Base-by-base conservation (phyloP, 2,329 filamentous ascomycete genomes). In the Botrytis sinoallii region DNA sequence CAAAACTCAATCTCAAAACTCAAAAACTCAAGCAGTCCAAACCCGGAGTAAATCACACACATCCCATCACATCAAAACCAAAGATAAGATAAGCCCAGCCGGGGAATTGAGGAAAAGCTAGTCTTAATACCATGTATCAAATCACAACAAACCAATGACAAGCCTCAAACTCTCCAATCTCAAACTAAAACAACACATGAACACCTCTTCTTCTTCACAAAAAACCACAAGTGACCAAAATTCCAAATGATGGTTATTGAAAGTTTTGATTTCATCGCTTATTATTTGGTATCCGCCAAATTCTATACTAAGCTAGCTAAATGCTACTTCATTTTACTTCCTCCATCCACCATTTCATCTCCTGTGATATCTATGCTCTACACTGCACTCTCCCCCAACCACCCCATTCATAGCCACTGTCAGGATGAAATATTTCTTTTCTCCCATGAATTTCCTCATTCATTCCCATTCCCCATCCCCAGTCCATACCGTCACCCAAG, bases 261-360 rank as follows among this genome's bases (percentile, higher is more conserved):
- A 29, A 29, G 16, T 44, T n/a, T 63, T 64, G 2, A 64, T 64
- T 64, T 64, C 52, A 16, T 57, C 52, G 52, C 48, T 52, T n/a
- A 57, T 35, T 14, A 65, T 48, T 46, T 32, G n/a, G 44, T 16
- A n/a, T 66, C 5, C 5, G n/a, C 22, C 61, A 40, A 66, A 25
- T 48, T 66, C 64, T 66, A 52, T 57, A 32, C 64, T 66, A 52
- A 40, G 60, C 60, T 63, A 63, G 38, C 60, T 48, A 66, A 48
- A 32, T 35, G 63, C 29, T 46, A 66, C 63, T 38, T 10, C 18
- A 46, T 40, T 25, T 25, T 12, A 12, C 60, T 38, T n/a, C 14
- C 25, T 14, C 18, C 14, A 14, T 32, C 25, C 25, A 29, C 32
- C 46, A 16, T 18, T 25, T 22, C 44, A 32, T 10, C 48, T 20